Percentiles rank a stretch among this genome's conserved stretches.
Evolutionary conservation across 1,284 basidiomycete genomes (phyloP).

Genomic region (Marasmius oreades): DNA sequence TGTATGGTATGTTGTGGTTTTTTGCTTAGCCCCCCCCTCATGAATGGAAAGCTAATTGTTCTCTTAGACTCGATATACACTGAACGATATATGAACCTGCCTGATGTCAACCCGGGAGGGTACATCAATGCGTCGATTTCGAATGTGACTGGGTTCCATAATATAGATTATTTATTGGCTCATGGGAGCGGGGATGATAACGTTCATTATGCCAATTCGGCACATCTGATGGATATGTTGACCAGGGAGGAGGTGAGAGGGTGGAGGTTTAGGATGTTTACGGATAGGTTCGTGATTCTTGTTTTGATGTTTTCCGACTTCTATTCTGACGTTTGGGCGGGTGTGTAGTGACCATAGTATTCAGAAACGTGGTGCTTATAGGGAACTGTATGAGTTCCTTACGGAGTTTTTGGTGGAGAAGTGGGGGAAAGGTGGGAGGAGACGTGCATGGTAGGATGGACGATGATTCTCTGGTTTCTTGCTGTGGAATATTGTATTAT

Average conservation of each 20-base stretch:
- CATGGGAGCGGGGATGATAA: constrained; percentile 96
- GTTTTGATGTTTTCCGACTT: background rate
- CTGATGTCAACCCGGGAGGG: constrained; percentile 72
- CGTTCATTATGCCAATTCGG: constrained; percentile 90
- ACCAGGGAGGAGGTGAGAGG: constrained; percentile 72
- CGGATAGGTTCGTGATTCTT: constrained; percentile 69
- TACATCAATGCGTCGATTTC: constrained; percentile 85
- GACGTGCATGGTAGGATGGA: constrained; percentile 46
- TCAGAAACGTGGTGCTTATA: constrained; percentile 65
- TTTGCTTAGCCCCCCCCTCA: background rate
- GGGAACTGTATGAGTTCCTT: constrained; percentile 88
- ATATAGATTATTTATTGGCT: constrained; percentile 79
- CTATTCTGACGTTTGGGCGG: constrained; percentile 16
- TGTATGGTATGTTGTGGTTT: constrained; percentile 63
- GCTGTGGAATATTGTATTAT: too few relatives aligned
- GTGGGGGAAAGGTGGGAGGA: constrained; percentile 84
- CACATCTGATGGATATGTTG: constrained; percentile 89
- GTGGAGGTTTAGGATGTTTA: constrained; percentile 94
- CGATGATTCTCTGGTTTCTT: too few relatives aligned
- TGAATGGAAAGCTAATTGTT: constrained; percentile 2
- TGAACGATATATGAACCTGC: constrained; percentile 95
- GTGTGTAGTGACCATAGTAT: constrained; percentile 74
- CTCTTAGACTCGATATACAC: constrained; percentile 82
- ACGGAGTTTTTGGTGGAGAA: constrained; percentile 81
- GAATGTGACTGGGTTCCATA: constrained; percentile 80